Evolutionary conservation across 1,284 basidiomycete species (phyloP), one percentile per base, ranked within the genome.

Genomic region (Ustilago trichophora): DNA sequence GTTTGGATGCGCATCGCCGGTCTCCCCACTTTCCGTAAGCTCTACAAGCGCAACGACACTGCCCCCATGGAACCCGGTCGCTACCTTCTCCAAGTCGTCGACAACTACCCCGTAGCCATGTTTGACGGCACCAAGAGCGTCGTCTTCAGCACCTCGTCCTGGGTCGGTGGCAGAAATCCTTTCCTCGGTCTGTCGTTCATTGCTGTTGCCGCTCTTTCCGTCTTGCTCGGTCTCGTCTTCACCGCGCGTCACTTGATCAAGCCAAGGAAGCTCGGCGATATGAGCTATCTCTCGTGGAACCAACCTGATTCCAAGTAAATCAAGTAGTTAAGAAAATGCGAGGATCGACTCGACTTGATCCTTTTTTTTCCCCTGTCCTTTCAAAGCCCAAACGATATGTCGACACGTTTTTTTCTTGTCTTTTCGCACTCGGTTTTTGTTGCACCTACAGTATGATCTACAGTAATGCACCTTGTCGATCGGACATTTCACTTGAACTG

Each of bases 1-100:
- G 94, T 98, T 74, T 99, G 96, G 96, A 99, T 99, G 96, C 88
- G 95, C 60, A 95, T 93, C 2, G 92, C 96, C 1, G 95, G 94
- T 19, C 84, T 98, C 50, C 95, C 96, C 1, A 97, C 94, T 1
- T 98, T 99, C 84, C 89, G 92, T 36, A 98, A 98, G 83, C 84
- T 98, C 18, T 98, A 91, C 82, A 93, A 89, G 24, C 86, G 96
- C 59, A 98, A 98, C 82, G 95, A 98, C 78, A 82, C 87, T 25
- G 85, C 89, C 26, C 84, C 84, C 33, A 88, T 99, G 85, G 73
- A 78, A 10, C 85, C 87, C 41, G 96, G 93, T 6, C 85, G 83
- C 32, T 98, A 98, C 82, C 83, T 87, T 68, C 86, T 98, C 47
- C 83, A 85, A 32, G 87, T 94, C 60, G 87, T 88, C 71, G 87